Evolutionary conservation across 2,329 filamentous ascomycete species (phyloP).

Genomic region (Aspergillus spinulosporus): DNA sequence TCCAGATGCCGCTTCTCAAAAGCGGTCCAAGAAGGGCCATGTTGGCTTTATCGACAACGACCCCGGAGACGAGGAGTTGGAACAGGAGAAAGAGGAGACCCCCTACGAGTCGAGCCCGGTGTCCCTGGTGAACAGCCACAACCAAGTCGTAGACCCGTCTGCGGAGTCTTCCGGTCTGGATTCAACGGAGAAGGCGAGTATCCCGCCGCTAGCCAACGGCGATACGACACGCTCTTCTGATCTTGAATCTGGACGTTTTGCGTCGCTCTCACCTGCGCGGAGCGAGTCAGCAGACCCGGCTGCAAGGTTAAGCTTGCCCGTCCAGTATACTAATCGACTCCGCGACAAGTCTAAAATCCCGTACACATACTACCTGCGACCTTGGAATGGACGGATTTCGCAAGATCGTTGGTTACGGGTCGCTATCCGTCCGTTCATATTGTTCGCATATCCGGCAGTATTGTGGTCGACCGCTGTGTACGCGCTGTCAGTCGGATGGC

Average conservation of each 20-base stretch:
- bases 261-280: slow-evolving; percentile 30
- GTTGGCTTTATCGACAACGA: slow-evolving; percentile 57
- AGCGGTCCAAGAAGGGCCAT: slow-evolving; percentile 46
- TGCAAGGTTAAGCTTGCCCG: slow-evolving; percentile 28
- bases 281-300: slow-evolving; percentile 35
- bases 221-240: slow-evolving; percentile 22
- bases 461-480: slow-evolving; percentile 88
- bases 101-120: slow-evolving; percentile 8
- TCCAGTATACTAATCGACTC: slow-evolving; percentile 69
- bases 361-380: slow-evolving; percentile 71
- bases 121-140: not conserved
- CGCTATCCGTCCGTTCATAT: slow-evolving; percentile 75
- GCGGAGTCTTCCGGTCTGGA: slow-evolving; percentile 7
- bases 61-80: slow-evolving; percentile 22
- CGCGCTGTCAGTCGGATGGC: slow-evolving; percentile 85
- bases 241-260: slow-evolving; percentile 29
- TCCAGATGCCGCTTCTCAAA: slow-evolving; percentile 19
- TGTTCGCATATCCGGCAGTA: slow-evolving; percentile 84
- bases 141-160: slow-evolving; percentile 1
- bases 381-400: slow-evolving; percentile 76
- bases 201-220: slow-evolving; percentile 17
- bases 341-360: slow-evolving; percentile 67
- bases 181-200: slow-evolving; percentile 20
- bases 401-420: slow-evolving; percentile 78
- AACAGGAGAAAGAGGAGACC: slow-evolving; percentile 20